Evolutionary conservation across 148 eudicot species (phyloP).

Genomic region (Rhododendron mucronatum): DNA sequence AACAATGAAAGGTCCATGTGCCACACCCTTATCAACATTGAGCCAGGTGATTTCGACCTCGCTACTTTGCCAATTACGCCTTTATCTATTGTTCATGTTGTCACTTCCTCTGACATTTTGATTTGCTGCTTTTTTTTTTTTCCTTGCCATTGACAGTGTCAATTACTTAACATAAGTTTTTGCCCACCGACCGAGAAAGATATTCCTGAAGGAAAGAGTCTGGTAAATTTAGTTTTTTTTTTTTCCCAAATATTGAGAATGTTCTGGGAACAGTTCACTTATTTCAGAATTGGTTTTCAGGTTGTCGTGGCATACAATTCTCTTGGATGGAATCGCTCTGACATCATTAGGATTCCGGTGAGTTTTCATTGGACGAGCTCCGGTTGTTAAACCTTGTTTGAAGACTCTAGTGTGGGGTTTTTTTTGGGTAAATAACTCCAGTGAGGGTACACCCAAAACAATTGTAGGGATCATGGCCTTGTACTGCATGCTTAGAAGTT

Average conservation of each 20-base stretch:
- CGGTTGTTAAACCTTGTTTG: conserved; percentile 3
- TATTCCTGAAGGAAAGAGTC: conserved; percentile 61
- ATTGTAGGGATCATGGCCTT: background rate
- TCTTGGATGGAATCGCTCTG: conserved; percentile 85
- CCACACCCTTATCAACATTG: conserved; percentile 29
- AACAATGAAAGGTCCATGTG: conserved; percentile 33
- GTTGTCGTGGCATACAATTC: conserved; percentile 79
- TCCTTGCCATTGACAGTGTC: conserved; percentile 51
- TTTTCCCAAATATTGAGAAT: conserved; percentile 1
- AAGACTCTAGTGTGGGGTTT: background rate
- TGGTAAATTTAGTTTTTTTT: conserved; percentile 41
- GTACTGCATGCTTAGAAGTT: background rate
- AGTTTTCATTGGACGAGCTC: conserved; percentile 17
- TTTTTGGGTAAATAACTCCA: no score
- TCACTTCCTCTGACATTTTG: background rate
- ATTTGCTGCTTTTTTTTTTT: background rate
- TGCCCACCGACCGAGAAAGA: conserved; percentile 80
- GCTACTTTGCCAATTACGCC: background rate
- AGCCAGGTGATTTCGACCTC: conserved; percentile 46
- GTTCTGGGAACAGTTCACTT: background rate
- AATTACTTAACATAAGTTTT: conserved; percentile 75
- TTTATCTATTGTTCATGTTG: background rate
- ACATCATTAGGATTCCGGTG: conserved; percentile 69
- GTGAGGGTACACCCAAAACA: background rate
- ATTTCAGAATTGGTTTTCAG: conserved; percentile 32